These are phyloP conservation scores for Ananas comosus DNA, from an alignment of 176 grass and related monocot genomes.

Conservation along the genomic window DNA sequence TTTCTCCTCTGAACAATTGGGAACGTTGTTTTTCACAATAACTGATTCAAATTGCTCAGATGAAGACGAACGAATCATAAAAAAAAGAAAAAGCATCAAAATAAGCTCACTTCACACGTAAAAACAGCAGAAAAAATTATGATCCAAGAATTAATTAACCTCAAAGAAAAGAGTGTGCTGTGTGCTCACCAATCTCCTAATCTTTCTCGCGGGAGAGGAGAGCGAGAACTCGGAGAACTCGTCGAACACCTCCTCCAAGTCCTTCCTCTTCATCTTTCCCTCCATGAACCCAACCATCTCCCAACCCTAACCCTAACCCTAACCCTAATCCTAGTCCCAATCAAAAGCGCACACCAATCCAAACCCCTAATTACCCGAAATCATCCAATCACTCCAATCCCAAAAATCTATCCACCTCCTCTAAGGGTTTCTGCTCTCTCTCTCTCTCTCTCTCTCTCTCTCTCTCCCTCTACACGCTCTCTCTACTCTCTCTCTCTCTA, in stretches of 20 bases:
- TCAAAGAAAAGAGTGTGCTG: background rate
- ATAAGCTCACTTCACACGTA: background rate
- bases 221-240: slow-evolving; percentile 21
- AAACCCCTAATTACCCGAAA: too few relatives aligned
- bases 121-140: background rate
- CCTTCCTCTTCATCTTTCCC: slow-evolving; percentile 22
- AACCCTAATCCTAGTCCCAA: background rate
- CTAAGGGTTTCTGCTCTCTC: too few relatives aligned
- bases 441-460: too few relatives aligned
- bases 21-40: too few relatives aligned
- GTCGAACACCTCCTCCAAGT: slow-evolving; percentile 14
- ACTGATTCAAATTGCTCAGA: too few relatives aligned
- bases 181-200: slow-evolving; percentile 19
- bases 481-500: too few relatives aligned
- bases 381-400: too few relatives aligned
- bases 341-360: background rate
- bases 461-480: too few relatives aligned
- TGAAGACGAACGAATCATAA: too few relatives aligned
- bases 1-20: too few relatives aligned
- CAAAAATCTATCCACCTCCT: too few relatives aligned
- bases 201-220: slow-evolving; percentile 13
- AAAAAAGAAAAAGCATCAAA: too few relatives aligned
- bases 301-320: background rate
- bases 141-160: background rate
- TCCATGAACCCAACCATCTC: slow-evolving; percentile 8